Evolutionary conservation across 2,329 filamentous ascomycete species (phyloP), one percentile per base, ranked within the genome.

Genomic region (Phoma herbarum): DNA sequence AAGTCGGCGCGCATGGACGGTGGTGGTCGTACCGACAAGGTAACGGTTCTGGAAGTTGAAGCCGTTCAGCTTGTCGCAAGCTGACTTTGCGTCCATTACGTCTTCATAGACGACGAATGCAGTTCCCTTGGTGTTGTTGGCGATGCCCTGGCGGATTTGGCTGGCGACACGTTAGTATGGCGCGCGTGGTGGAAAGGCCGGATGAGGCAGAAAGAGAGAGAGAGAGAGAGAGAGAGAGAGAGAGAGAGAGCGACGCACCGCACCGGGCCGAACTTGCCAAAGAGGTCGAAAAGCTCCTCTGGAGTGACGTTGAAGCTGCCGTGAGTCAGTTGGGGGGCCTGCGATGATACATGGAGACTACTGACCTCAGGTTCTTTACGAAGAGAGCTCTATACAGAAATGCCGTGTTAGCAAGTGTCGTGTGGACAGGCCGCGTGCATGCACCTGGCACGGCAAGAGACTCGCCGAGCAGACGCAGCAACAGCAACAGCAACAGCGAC

Each of bases 41-140:
- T 99, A 99, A 78, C 95, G 91, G 83, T 94, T 97, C 84, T 99
- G 95, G 81, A 99, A 99, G 84, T 99, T 99, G 88, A 96, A 99
- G 78, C 95, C 95, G 85, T 99, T 99, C 79, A 99, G 86, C 84
- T 98, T 97, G 85, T 99, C 95, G 85, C 95, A 98, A 76, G 95
- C 95, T 82, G 93, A 90, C 84, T 99, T 99, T 69, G 95, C 93
- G 85, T 99, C 95, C 86, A 95, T 91, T 70, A 98, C 94, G 86
- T 99, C 95, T 82, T 98, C 95, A 85, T 97, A 99, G 81, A 99
- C 95, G 72, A 99, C 95, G 81, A 97, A 99, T 69, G 94, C 95
- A 52, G 95, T 99, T 78, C 95, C 95, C 82, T 98, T 99, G 75
- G 95, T 97, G 80, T 95, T 94, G 82, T 89, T 93, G 71, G 94